Conservation (phyloP, 1,284 basidiomycete species). For the Cutaneotrichosporon daszewskae region DNA sequence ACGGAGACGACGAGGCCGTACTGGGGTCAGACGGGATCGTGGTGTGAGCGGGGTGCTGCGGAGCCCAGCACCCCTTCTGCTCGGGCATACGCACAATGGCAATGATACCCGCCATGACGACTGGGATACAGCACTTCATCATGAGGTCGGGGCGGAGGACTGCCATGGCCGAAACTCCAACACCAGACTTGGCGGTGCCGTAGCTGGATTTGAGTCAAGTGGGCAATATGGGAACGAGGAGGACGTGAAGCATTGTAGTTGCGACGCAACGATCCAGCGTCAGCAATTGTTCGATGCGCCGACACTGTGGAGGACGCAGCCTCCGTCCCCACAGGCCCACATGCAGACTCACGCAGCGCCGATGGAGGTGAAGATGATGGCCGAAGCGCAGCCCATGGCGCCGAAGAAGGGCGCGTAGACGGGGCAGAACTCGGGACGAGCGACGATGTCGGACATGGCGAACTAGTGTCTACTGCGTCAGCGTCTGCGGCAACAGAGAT, state of each 20-base stretch:
- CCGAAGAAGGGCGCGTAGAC: slow-evolving; percentile 97
- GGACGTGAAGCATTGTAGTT: too few species aligned
- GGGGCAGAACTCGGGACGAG: slow-evolving; percentile 79
- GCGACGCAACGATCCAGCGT: too few species aligned
- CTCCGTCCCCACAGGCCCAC: neutral
- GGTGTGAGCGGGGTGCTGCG: too few species aligned
- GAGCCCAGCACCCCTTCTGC: too few species aligned
- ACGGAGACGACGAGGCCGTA: slow-evolving; percentile 93
- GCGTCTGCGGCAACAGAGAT: neutral
- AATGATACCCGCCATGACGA: slow-evolving; percentile 99
- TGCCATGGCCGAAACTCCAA: slow-evolving; percentile 98
- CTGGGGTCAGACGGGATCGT: slow-evolving; percentile 30
- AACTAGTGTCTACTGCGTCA: slow-evolving; percentile 4
- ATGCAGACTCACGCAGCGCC: slow-evolving; percentile 46
- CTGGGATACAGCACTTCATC: slow-evolving; percentile 94
- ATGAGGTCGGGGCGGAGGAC: slow-evolving; percentile 89
- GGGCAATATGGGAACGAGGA: too few species aligned
- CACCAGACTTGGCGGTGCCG: slow-evolving; percentile 97
- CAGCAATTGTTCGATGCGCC: too few species aligned
- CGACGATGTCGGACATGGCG: slow-evolving; percentile 16
- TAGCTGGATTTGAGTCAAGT: too few species aligned
- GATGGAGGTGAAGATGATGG: slow-evolving; percentile 90
- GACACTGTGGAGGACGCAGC: too few species aligned
- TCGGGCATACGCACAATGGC: slow-evolving; percentile 56
- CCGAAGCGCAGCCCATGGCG: slow-evolving; percentile 92